These are phyloP conservation scores for Candida mesenterica DNA, from an alignment of 1,139 yeast genomes.

Conservation along the genomic window DNA sequence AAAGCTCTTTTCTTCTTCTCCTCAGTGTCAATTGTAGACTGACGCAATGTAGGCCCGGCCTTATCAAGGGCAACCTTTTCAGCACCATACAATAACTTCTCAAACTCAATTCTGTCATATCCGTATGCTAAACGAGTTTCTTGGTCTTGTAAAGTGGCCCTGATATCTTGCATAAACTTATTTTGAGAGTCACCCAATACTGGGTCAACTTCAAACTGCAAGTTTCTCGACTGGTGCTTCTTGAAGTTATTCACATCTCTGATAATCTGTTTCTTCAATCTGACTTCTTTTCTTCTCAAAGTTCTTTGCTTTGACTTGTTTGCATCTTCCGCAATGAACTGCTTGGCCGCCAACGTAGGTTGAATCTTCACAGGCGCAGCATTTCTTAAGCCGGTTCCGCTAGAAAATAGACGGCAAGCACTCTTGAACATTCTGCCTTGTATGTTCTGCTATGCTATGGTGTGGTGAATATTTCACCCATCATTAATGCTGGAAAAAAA, in stretches of 20 bases:
- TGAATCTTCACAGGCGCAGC: constrained; percentile 16
- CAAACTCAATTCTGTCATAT: constrained; percentile 62
- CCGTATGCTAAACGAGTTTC: constrained; percentile 61
- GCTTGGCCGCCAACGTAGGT: constrained; percentile 35
- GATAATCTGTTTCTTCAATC: constrained; percentile 43
- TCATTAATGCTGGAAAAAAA: constrained; percentile 4
- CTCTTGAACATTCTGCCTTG: constrained; percentile 15
- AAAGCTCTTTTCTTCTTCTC: constrained; percentile 67
- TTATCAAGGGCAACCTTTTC: constrained; percentile 44
- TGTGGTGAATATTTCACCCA: background rate
- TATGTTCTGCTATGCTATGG: background rate
- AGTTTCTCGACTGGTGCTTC: constrained; percentile 33
- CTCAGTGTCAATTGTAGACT: constrained; percentile 45
- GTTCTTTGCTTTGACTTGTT: constrained; percentile 35
- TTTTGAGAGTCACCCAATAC: constrained; percentile 71
- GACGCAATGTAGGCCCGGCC: constrained; percentile 36
- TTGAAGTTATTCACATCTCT: constrained; percentile 48
- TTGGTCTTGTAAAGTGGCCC: constrained; percentile 57
- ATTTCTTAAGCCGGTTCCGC: constrained; percentile 15
- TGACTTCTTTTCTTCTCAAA: constrained; percentile 40
- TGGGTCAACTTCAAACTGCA: constrained; percentile 56
- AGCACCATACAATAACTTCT: constrained; percentile 76
- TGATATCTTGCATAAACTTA: constrained; percentile 68
- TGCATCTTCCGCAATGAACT: constrained; percentile 24
- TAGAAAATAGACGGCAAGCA: constrained; percentile 21